Conservation (phyloP, 2,329 filamentous ascomycete species). For the Colletotrichum spaethianum region DNA sequence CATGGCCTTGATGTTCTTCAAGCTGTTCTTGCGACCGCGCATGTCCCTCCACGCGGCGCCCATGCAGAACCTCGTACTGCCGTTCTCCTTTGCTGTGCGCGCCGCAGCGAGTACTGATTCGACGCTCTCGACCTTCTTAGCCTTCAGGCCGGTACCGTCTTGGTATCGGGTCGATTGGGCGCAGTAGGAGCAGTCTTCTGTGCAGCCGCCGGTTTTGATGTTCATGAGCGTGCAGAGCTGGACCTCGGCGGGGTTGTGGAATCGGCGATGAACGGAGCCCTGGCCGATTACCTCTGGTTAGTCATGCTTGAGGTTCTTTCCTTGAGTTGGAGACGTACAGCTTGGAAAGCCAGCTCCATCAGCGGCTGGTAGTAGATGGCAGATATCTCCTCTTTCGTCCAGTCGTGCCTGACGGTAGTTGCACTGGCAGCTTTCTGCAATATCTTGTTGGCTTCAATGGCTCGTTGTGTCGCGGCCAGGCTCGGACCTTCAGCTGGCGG, state of each 20-base stretch:
- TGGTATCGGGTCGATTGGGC: conserved; percentile 88
- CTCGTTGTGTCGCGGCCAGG: conserved; percentile 18
- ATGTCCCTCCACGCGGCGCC: conserved; percentile 95
- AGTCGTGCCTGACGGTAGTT: conserved; percentile 75
- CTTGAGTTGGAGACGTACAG: conserved; percentile 64
- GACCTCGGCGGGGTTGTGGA: conserved; percentile 86
- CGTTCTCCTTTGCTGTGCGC: conserved; percentile 82
- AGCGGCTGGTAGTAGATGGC: conserved; percentile 87
- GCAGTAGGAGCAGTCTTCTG: conserved; percentile 94
- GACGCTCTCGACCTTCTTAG: conserved; percentile 84
- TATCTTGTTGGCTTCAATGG: conserved; percentile 46
- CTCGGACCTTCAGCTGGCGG: conserved; percentile 20
- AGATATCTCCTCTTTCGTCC: conserved; percentile 86
- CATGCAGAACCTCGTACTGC: conserved; percentile 95
- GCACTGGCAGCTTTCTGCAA: conserved; percentile 71
- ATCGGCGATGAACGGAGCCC: conserved; percentile 85
- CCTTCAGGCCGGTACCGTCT: conserved; percentile 82
- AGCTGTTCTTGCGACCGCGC: conserved; percentile 86
- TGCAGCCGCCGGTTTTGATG: conserved; percentile 95
- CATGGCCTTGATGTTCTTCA: conserved; percentile 91
- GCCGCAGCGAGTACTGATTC: conserved; percentile 86
- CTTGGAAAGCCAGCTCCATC: conserved; percentile 82
- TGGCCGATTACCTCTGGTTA: conserved; percentile 51
- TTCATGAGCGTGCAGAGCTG: conserved; percentile 97
- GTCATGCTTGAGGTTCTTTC: background rate